phyloP scores from a whole-genome alignment of 768 basidiomycete species.

The Pulveroboletus sp. region DNA sequence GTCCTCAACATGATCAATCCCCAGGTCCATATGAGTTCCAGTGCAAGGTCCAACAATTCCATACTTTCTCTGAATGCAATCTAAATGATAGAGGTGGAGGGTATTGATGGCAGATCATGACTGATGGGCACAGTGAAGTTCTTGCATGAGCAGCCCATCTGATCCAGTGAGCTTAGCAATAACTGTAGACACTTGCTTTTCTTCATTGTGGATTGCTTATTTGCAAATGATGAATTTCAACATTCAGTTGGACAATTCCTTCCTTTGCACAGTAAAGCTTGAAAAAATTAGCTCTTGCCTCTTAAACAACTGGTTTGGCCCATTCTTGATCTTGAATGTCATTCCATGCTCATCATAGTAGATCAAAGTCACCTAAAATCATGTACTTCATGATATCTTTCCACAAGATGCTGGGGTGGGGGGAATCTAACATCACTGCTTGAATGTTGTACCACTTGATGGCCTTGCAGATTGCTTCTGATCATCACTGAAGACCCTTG shows the following conservation, averaged over 20 bases:
- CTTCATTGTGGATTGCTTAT: background rate
- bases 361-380: background rate
- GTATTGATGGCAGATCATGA: too few relatives aligned
- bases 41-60: too few relatives aligned
- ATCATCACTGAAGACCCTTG: background rate
- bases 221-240: background rate
- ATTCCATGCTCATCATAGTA: background rate
- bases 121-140: too few relatives aligned
- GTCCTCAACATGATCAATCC: too few relatives aligned
- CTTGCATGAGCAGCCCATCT: too few relatives aligned
- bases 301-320: background rate
- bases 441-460: background rate
- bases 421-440: too few relatives aligned
- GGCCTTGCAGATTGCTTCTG: background rate
- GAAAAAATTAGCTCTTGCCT: background rate
- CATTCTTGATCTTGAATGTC: background rate
- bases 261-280: background rate
- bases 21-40: too few relatives aligned
- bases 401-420: background rate
- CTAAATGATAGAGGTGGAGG: too few relatives aligned
- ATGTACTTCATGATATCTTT: background rate
- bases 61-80: too few relatives aligned
- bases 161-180: background rate
- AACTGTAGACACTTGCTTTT: background rate
- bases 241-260: background rate